Base-by-base conservation (phyloP, 352 stramenopile genomes). In the Phytophthora citrophthora region DNA sequence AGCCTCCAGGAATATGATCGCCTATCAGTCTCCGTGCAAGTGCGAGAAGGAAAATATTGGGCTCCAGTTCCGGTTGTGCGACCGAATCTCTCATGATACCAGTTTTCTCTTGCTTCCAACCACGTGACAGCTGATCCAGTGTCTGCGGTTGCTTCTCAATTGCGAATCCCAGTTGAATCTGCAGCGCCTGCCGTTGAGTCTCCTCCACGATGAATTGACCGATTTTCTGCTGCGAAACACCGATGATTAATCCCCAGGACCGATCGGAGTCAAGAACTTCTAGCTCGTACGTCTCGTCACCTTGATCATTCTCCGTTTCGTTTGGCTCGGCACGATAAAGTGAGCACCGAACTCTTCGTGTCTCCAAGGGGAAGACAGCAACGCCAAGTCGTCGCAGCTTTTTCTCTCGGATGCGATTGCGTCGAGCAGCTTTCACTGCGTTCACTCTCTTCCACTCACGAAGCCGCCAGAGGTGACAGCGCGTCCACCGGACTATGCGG, bases 381-480 rank as follows among this genome's bases (percentile, higher is more conserved):
- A 60, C 54, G 8, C 68, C 72, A 18, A 90, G 23, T 10, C 72
- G 59, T 1, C 76, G 70, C 8, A 55, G 60, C 1, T 74, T 63
- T 56, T 89, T 90, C 13, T 69, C 70, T 32, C 60, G 73, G 16
- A 89, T 85, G 16, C 77, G 64, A 4, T 74, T 74, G 5, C 76
- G 72, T 2, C 79, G 63, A 16, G 72, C 71, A 13, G 79, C 67
- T 57, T 73, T 86, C 15, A 43, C 40, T 5, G 63, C 73, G 32
- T 90, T 86, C 11, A 77, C n/a, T 31, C 51, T 34, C 31, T 85
- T 88, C 83, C 83, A 90, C 53, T 54, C 68, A 5, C 65, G 64
- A 34, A 90, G 39, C 1, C 82, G 50, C 13, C 72, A 70, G 3
- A 89, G 60, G 0, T 77, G 64, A 12, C 57, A 43, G 1, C 61